Percentiles rank a stretch among this genome's conserved stretches.
These are phyloP conservation scores for Globisporangium paddicum DNA, from an alignment of 352 stramenopile species.

Conservation along the genomic window DNA sequence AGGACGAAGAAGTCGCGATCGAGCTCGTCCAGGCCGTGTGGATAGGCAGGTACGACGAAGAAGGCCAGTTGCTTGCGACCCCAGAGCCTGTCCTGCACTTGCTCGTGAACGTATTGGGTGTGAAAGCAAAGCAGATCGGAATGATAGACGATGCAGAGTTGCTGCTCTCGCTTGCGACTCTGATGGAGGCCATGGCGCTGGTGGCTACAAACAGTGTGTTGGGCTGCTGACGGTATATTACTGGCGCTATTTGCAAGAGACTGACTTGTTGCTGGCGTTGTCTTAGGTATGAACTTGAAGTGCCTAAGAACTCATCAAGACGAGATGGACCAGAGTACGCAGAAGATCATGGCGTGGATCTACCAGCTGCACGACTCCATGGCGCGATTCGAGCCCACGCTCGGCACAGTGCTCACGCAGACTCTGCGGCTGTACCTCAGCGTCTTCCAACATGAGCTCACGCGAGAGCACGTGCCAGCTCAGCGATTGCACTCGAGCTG, in stretches of 20 bases:
- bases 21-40: slow-evolving; percentile 28
- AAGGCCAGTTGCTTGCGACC: slow-evolving; percentile 20
- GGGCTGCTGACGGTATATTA: neutral
- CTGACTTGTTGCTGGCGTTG: neutral
- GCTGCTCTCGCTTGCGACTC: slow-evolving; percentile 8
- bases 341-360: slow-evolving; percentile 4
- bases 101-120: slow-evolving; percentile 14
- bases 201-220: slow-evolving; percentile 19
- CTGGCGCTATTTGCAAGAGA: neutral
- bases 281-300: neutral
- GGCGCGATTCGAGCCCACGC: slow-evolving; percentile 4
- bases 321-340: slow-evolving; percentile 1
- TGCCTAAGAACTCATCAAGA: neutral
- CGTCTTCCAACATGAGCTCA: slow-evolving; percentile 5
- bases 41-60: slow-evolving; percentile 27
- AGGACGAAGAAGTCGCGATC: slow-evolving; percentile 15
- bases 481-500: slow-evolving; percentile 7
- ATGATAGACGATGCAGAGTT: neutral
- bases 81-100: slow-evolving; percentile 13
- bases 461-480: neutral
- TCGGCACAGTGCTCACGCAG: neutral
- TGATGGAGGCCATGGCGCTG: slow-evolving; percentile 18
- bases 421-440: slow-evolving; percentile 1
- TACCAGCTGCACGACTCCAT: slow-evolving; percentile 5
- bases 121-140: slow-evolving; percentile 6